These are phyloP conservation scores for Tolypocladium cylindrosporum DNA, from an alignment of 2,329 filamentous ascomycete genomes.

Conservation along the genomic window DNA sequence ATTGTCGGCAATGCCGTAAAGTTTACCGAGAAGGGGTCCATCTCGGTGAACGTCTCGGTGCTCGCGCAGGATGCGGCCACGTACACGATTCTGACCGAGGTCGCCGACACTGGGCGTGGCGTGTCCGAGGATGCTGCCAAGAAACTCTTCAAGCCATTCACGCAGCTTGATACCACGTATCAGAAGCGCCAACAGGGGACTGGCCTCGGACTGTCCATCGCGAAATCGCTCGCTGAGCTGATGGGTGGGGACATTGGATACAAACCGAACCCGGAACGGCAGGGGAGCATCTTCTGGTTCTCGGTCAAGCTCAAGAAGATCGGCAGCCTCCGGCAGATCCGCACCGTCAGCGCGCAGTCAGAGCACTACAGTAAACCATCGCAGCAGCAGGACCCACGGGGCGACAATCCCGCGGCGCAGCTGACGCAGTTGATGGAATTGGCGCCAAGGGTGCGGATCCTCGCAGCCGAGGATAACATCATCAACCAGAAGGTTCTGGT, in stretches of 20 bases:
- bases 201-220: conserved; percentile 46
- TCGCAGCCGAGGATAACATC: conserved; percentile 31
- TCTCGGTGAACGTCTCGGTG: conserved; percentile 32
- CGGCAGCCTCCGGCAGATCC: conserved; percentile 15
- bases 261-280: conserved; percentile 30
- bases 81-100: conserved; percentile 39
- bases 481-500: conserved; percentile 31
- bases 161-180: conserved; percentile 42
- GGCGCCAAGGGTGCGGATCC: conserved; percentile 27
- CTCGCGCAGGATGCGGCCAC: conserved; percentile 27
- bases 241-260: conserved; percentile 40
- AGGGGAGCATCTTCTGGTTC: conserved; percentile 44
- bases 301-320: conserved; percentile 30
- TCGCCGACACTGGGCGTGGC: conserved; percentile 45
- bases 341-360: conserved; percentile 13
- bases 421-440: conserved; percentile 20
- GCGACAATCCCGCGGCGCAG: conserved; percentile 6
- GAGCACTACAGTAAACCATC: conserved; percentile 1
- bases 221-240: conserved; percentile 43
- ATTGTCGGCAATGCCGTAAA: conserved; percentile 51
- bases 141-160: conserved; percentile 45
- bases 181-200: conserved; percentile 45
- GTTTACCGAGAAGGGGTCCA: conserved; percentile 46
- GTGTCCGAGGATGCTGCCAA: conserved; percentile 32
- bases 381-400: conserved; percentile 13